Evolutionary conservation across 83 land plant species (phyloP), one percentile per base, ranked within the genome.

Genomic region (Thuja plicata): DNA sequence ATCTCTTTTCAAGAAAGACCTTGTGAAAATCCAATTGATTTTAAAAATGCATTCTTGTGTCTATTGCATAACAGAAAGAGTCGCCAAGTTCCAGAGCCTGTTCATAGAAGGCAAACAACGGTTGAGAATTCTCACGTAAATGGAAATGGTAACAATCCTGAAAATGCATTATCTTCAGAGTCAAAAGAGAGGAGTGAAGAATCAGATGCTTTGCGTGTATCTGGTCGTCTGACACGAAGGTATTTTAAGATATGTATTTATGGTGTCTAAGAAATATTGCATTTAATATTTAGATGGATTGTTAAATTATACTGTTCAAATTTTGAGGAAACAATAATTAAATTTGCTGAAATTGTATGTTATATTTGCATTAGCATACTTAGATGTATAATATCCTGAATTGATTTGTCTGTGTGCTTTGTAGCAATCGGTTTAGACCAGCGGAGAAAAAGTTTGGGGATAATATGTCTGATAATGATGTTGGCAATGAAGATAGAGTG

Each of bases 181-280:
- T 54, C 40, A 35, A 86, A 86, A 21, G 71, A 86, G 27, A 37
- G 66, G 71, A 86, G 71, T 86, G 71, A 55, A 34, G 87, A 86
- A 37, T 86, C 87, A 32, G 54, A 86, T 35, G 87, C 40, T 17
- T 40, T 54, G 17, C 85, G 85, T 3, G 54, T 11, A 55, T 60
- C 70, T 86, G 87, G 87, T 55, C 87, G 41, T 86, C 34, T 55
- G 43, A 86, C 87, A 15, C 87, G 87, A 70, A 86, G 87, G 87
- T 86, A 55, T 16, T 43, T 83, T n/a, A 40, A 83, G 35, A 83
- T 46, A 5, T n/a, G 16, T 83, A 41, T 80, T 80, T 21, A 38
- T 19, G n/a, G 84, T 41, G 30, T 83, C 46, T 46, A 83, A 9
- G 16, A 83, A n/a, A 24, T 2, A 24, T 83, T 43, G 9, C 85